phyloP scores from a whole-genome alignment of 2,329 filamentous ascomycete genomes.

The Aspergillus brunneoviolaceus region DNA sequence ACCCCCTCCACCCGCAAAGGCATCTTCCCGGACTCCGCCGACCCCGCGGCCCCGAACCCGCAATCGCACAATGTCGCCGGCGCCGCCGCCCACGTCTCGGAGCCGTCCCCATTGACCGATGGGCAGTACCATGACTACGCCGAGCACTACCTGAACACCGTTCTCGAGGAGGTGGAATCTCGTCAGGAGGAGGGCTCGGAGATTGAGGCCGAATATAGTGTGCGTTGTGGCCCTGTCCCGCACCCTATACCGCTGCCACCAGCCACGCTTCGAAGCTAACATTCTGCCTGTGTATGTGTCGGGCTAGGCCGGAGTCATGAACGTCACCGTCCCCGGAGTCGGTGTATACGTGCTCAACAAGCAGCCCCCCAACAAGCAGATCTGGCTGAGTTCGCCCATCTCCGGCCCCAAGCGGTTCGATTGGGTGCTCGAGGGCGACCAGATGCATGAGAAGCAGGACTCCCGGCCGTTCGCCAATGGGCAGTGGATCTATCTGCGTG shows the following conservation, averaged over 20 bases:
- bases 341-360: conserved; percentile 97
- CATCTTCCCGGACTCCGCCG: conserved; percentile 60
- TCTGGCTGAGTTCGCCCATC: conserved; percentile 91
- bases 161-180: conserved; percentile 65
- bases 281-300: background rate
- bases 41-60: conserved; percentile 50
- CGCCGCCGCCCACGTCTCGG: conserved; percentile 43
- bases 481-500: conserved; percentile 84
- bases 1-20: conserved; percentile 46
- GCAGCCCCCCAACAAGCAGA: conserved; percentile 94
- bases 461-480: conserved; percentile 54
- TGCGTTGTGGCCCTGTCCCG: conserved; percentile 48
- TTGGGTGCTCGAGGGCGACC: conserved; percentile 72
- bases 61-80: conserved; percentile 43
- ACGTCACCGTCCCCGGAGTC: conserved; percentile 64
- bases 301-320: conserved; percentile 77
- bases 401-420: conserved; percentile 94
- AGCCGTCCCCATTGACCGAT: conserved; percentile 65
- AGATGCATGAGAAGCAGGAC: conserved; percentile 76
- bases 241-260: background rate
- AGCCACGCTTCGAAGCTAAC: background rate
- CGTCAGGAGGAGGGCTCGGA: conserved; percentile 70
- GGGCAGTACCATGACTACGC: conserved; percentile 74
- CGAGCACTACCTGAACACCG: conserved; percentile 68
- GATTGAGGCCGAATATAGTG: conserved; percentile 85